phyloP scores from a whole-genome alignment of 306 rosid species.

The Prunus mume region DNA sequence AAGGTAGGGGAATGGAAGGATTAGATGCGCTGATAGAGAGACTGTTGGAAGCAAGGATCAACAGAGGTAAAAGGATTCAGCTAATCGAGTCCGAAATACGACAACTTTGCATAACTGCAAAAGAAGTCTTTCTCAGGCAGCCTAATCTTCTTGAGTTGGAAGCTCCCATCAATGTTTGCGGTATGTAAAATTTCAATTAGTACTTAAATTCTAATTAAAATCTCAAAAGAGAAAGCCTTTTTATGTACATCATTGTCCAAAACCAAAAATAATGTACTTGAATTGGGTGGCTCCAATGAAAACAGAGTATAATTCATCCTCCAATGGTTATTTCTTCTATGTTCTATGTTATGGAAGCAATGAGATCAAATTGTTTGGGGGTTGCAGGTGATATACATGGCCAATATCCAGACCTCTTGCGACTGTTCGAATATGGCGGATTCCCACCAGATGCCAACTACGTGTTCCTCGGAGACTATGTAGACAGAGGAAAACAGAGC shows the following conservation, averaged over 20 bases:
- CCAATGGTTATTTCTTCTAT: not conserved
- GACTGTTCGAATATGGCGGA: slow-evolving; percentile 76
- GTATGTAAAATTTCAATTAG: slow-evolving; percentile 27
- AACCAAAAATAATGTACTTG: too few species aligned
- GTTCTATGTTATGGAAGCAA: not conserved
- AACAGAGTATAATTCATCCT: not conserved
- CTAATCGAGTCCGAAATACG: slow-evolving; percentile 78
- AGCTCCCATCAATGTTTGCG: slow-evolving; percentile 94
- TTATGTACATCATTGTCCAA: too few species aligned
- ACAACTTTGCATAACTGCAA: slow-evolving; percentile 62
- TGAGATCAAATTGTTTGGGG: not conserved
- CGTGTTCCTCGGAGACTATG: slow-evolving; percentile 87
- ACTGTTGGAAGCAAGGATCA: slow-evolving; percentile 70
- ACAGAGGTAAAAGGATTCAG: slow-evolving; percentile 62
- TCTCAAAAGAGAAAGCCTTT: too few species aligned
- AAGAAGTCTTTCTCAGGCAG: slow-evolving; percentile 68
- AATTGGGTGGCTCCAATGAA: too few species aligned
- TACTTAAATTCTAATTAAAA: too few species aligned
- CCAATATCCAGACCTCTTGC: slow-evolving; percentile 76
- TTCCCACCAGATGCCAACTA: slow-evolving; percentile 83
- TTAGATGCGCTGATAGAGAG: slow-evolving; percentile 70
- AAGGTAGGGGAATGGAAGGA: slow-evolving; percentile 67
- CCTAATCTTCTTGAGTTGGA: slow-evolving; percentile 76
- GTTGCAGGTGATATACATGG: slow-evolving; percentile 87
- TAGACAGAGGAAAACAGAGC: slow-evolving; percentile 94